Conservation (phyloP, 768 basidiomycete species). For the Boletus edulis region DNA sequence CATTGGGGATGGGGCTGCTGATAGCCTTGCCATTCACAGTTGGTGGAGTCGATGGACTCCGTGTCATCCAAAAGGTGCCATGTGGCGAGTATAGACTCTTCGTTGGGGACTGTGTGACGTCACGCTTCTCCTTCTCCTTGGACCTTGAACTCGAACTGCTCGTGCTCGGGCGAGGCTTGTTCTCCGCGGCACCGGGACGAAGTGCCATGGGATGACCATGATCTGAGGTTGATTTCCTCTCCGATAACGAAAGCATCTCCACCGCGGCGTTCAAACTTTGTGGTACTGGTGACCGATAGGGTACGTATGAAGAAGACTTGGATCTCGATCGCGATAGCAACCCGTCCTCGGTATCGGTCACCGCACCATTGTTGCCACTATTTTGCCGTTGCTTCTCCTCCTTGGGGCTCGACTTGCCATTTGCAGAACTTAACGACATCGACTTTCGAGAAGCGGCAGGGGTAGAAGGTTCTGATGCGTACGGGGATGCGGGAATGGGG, state of each 20-base stretch:
- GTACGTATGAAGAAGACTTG: slow-evolving; percentile 55
- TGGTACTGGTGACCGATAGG: slow-evolving; percentile 54
- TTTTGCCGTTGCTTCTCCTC: slow-evolving; percentile 33
- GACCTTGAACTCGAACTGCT: slow-evolving; percentile 26
- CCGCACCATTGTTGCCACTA: slow-evolving; percentile 25
- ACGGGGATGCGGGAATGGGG: slow-evolving; percentile 70
- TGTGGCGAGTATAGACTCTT: slow-evolving; percentile 41
- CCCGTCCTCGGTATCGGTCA: slow-evolving; percentile 34
- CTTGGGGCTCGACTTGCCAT: slow-evolving; percentile 32
- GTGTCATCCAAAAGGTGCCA: slow-evolving; percentile 33
- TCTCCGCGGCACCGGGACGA: slow-evolving; percentile 18
- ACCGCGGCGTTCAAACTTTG: slow-evolving; percentile 74
- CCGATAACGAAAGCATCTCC: slow-evolving; percentile 50
- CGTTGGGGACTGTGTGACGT: slow-evolving; percentile 42
- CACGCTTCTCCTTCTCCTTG: slow-evolving; percentile 35
- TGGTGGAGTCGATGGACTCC: slow-evolving; percentile 37
- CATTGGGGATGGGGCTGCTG: slow-evolving; percentile 66
- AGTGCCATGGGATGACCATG: slow-evolving; percentile 20
- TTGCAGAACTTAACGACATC: slow-evolving; percentile 30
- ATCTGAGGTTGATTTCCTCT: slow-evolving; percentile 30
- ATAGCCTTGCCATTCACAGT: slow-evolving; percentile 63
- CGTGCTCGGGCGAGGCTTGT: slow-evolving; percentile 32
- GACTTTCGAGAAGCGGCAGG: slow-evolving; percentile 55
- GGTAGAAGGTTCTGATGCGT: slow-evolving; percentile 56
- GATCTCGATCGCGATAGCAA: slow-evolving; percentile 46